Percentiles rank a stretch among this genome's conserved stretches.
These are phyloP conservation scores for Leccinum disarticulatum DNA, from an alignment of 768 basidiomycete species.

Conservation along the genomic window DNA sequence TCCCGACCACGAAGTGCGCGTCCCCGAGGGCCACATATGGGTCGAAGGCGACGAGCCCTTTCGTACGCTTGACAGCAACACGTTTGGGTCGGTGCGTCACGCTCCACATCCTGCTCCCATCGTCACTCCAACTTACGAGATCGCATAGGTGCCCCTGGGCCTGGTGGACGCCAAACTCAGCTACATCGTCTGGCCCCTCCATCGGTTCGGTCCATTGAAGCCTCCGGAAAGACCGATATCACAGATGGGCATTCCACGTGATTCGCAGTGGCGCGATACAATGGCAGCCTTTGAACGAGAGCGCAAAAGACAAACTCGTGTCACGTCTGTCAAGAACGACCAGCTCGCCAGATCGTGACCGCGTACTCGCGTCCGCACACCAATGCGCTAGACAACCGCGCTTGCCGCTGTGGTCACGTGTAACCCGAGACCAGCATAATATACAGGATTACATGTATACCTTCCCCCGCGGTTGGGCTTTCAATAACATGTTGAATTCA, in stretches of 20 bases:
- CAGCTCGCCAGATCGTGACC: not conserved
- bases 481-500: no score
- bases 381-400: not conserved
- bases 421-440: no score
- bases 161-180: constrained; percentile 52
- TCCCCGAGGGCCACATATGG: constrained; percentile 71
- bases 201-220: constrained; percentile 42
- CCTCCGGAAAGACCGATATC: constrained; percentile 21
- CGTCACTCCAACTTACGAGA: not conserved
- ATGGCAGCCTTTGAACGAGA: constrained; percentile 35
- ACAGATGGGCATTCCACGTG: constrained; percentile 20
- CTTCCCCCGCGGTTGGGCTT: no score
- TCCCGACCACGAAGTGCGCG: constrained; percentile 47
- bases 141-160: constrained; percentile 39
- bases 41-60: constrained; percentile 51
- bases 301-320: constrained; percentile 24
- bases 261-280: constrained; percentile 25
- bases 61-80: constrained; percentile 69
- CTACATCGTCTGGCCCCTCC: constrained; percentile 51
- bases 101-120: not conserved
- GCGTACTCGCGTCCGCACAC: not conserved
- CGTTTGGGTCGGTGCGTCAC: constrained; percentile 61
- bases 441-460: no score
- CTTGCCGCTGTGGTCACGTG: no score
- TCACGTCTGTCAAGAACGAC: constrained; percentile 8